Evolutionary conservation across 345 rosid species (phyloP), one percentile per base, ranked within the genome.

Genomic region (Eutrema heterophyllum): DNA sequence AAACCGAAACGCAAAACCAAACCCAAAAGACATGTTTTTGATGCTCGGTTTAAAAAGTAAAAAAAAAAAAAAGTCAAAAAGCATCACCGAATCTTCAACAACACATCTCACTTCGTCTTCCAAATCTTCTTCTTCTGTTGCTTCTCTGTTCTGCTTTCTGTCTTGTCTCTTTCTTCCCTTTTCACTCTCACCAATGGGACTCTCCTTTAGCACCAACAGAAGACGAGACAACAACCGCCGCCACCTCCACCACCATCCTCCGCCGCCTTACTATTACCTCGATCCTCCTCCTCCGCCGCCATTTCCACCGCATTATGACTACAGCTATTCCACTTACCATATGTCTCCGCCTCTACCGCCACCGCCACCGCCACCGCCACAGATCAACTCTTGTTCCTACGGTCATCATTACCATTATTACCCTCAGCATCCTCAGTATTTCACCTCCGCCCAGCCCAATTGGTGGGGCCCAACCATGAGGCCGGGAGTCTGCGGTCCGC

Each of bases 191-290:
- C 49, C 69, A 56, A 93, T 87, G 98, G 96, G 98, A 12, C 79
- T 87, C 81, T 87, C 97, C 61, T 86, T 83, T 61, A 75, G 64
- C 80, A 86, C 82, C 80, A 88, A 65, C 78, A 65, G 96, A 59
- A 84, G 97, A 79, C 84, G 98, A 83, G 80, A 84, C 67, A 81
- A 53, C 68, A 68, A 61, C 73, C 76, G 72, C 45, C 76, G 62
- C 12, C 79, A n/a, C 66, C 77, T 8, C 84, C 84, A 13, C 76
- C 80, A 9, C 80, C 76, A 35, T 27, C 81, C 65, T 27, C 78
- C 78, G 10, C 88, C 89, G 29, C 81, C 70, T 26, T 80, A 81
- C 50, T 81, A 73, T 81, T 81, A 27, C 18, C 83, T 72, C 8
- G 82, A 81, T 3, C 85, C 80, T 11, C 87, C 81, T 69, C 81